Percentiles rank a stretch among this genome's conserved stretches.
Conservation (phyloP, 2,329 filamentous ascomycete species). For the Fusarium sp. region DNA sequence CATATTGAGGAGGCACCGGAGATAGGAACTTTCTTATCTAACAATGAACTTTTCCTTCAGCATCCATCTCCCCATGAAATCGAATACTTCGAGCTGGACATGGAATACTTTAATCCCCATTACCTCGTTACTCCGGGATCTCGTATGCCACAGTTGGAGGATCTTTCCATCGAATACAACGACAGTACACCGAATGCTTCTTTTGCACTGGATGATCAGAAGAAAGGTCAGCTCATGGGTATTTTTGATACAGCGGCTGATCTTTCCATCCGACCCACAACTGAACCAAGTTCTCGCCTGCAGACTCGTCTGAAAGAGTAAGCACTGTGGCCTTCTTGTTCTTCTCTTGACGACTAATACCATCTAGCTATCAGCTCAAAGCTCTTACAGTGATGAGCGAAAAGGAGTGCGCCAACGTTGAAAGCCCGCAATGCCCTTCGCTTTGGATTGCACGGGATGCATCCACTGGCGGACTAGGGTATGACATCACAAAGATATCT, state of each 20-base stretch:
- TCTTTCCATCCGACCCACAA: neutral
- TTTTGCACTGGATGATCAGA: neutral
- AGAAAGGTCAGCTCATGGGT: neutral
- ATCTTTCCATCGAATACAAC: neutral
- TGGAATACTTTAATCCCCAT: neutral
- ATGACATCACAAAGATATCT: fast-evolving
- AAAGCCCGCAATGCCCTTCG: neutral
- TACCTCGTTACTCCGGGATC: neutral
- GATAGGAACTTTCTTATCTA: neutral
- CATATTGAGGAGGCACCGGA: neutral
- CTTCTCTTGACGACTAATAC: fast-evolving
- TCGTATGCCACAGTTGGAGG: neutral
- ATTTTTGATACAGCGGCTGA: neutral
- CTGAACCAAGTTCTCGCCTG: neutral
- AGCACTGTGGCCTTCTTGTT: fast-evolving
- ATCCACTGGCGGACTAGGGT: neutral
- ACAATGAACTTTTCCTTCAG: neutral
- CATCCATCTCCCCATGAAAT: neutral
- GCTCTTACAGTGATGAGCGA: neutral
- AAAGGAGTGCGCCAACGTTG: neutral
- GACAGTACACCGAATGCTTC: fast-evolving
- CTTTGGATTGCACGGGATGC: neutral
- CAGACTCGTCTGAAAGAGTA: neutral
- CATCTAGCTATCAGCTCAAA: neutral
- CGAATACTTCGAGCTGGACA: neutral